These are phyloP conservation scores for Xylaria hypoxylon DNA, from an alignment of 2,329 filamentous ascomycete genomes.

Conservation along the genomic window DNA sequence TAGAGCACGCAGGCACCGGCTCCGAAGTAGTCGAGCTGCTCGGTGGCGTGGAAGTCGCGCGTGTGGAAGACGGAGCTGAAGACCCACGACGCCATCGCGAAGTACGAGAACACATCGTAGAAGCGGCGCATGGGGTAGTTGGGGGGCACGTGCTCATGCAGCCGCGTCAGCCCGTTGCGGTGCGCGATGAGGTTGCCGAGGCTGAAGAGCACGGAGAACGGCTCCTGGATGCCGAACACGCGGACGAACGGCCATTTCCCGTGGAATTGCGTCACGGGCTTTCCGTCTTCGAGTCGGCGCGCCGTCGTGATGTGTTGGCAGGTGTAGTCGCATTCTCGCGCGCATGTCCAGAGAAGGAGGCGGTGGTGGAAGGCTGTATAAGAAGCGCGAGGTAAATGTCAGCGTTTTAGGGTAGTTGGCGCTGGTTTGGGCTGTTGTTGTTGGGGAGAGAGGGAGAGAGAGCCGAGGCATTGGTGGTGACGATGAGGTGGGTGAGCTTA, in stretches of 20 bases:
- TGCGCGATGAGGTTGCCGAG: constrained; percentile 92
- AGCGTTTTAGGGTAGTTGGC: constrained; percentile 20
- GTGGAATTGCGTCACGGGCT: constrained; percentile 88
- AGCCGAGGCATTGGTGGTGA: background rate
- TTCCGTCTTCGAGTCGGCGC: constrained; percentile 72
- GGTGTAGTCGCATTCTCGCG: constrained; percentile 95
- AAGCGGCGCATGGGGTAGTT: constrained; percentile 82
- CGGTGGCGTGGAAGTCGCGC: constrained; percentile 84
- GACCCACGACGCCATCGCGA: constrained; percentile 85
- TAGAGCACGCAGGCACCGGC: constrained; percentile 92
- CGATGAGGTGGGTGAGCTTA: constrained; percentile 64
- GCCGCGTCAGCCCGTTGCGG: constrained; percentile 76
- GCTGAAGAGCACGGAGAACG: constrained; percentile 92
- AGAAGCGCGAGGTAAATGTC: background rate
- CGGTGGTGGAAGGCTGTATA: constrained; percentile 80
- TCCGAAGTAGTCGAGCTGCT: constrained; percentile 96
- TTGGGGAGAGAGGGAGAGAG: constrained; percentile 21
- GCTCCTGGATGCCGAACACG: constrained; percentile 92
- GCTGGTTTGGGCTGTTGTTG: constrained; percentile 19
- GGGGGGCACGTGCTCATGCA: constrained; percentile 76
- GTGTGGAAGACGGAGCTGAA: constrained; percentile 95
- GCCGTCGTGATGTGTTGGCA: constrained; percentile 94
- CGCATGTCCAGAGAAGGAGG: constrained; percentile 91
- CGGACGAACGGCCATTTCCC: constrained; percentile 98
- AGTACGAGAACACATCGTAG: constrained; percentile 82